Percentiles rank a stretch among this genome's conserved stretches.
Evolutionary conservation across 306 rosid genomes (phyloP).

Genomic region (Mimosa bimucronata): DNA sequence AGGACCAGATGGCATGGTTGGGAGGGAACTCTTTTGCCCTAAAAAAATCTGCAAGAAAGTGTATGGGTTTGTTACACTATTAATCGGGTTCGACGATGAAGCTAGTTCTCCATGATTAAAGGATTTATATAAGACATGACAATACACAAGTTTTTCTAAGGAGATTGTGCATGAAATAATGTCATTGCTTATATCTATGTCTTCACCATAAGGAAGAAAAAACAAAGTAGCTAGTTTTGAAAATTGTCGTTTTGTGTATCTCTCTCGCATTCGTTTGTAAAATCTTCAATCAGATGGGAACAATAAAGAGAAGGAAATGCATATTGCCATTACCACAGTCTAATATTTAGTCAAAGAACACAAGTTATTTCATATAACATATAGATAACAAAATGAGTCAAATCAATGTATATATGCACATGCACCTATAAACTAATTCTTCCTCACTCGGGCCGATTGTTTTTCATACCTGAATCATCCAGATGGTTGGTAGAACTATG

Average conservation of each 20-base stretch:
- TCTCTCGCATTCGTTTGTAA: not conserved
- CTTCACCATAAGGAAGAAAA: not conserved
- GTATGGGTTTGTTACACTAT: not conserved
- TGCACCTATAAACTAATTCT: not conserved
- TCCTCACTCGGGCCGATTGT: slow-evolving; percentile 46
- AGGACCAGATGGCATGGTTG: slow-evolving; percentile 25
- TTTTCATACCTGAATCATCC: slow-evolving; percentile 90
- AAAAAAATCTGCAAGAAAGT: slow-evolving; percentile 19
- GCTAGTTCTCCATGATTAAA: slow-evolving; percentile 35
- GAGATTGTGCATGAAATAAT: slow-evolving; percentile 36
- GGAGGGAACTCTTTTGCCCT: slow-evolving; percentile 34
- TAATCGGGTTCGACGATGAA: slow-evolving; percentile 22
- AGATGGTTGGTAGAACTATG: slow-evolving; percentile 81
- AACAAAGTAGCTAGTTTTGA: not conserved
- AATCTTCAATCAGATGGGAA: not conserved
- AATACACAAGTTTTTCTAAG: not conserved
- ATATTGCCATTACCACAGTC: not conserved
- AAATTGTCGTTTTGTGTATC: not conserved
- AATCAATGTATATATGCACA: not conserved
- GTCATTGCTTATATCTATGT: not conserved
- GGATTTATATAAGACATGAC: not conserved
- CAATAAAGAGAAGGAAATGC: not conserved
- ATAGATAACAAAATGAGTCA: not conserved
- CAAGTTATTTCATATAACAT: not conserved
- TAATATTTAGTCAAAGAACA: not conserved